These are phyloP conservation scores for Bolboschoenus planiculmis DNA, from an alignment of 176 grass and related monocot genomes.

Conservation along the genomic window DNA sequence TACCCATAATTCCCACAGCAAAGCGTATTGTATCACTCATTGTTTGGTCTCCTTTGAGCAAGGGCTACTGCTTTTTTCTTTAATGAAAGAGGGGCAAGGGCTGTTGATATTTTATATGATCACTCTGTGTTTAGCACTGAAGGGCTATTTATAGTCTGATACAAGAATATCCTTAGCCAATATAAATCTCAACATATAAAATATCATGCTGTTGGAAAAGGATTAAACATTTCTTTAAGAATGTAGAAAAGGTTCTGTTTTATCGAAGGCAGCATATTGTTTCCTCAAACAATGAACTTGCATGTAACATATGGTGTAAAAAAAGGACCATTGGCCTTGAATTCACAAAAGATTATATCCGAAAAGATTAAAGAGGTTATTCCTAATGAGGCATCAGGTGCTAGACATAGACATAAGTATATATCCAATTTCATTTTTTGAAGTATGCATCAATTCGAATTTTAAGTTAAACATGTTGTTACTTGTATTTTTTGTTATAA, in stretches of 20 bases:
- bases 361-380: neutral
- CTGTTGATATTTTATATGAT: neutral
- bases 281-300: neutral
- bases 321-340: neutral
- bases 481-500: neutral
- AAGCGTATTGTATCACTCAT: conserved; percentile 25
- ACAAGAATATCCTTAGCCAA: neutral
- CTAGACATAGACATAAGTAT: neutral
- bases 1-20: conserved; percentile 52
- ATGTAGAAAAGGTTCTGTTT: neutral
- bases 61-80: neutral
- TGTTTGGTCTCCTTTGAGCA: neutral
- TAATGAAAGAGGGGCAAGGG: neutral
- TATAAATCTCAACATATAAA: neutral
- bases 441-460: neutral
- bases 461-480: neutral
- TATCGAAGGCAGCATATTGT: conserved; percentile 7
- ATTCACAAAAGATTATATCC: neutral
- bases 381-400: neutral
- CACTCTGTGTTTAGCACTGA: neutral
- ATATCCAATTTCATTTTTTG: neutral
- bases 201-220: neutral
- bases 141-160: conserved; percentile 2
- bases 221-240: neutral
- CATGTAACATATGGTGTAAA: neutral